phyloP scores from a whole-genome alignment of 2,329 filamentous ascomycete species.

The Beauveria rudraprayagi region DNA sequence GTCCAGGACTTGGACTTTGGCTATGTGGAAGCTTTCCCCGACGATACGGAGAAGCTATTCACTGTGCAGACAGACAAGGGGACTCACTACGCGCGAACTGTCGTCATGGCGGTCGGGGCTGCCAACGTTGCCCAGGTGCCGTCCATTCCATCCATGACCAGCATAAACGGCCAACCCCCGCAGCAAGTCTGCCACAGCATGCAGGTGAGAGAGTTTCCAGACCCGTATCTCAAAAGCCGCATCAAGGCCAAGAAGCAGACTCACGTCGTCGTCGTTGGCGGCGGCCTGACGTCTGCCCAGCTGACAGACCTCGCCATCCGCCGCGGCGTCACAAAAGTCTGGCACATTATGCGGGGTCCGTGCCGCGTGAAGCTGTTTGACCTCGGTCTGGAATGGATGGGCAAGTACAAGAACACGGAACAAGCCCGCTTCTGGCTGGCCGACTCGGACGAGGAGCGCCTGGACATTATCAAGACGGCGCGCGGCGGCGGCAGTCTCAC shows the following conservation, averaged over 20 bases:
- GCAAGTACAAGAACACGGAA: constrained; percentile 71
- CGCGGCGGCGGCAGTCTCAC: constrained; percentile 72
- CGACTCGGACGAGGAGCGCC: constrained; percentile 60
- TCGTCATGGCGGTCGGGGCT: constrained; percentile 64
- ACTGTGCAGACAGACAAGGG: constrained; percentile 50
- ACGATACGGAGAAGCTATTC: constrained; percentile 51
- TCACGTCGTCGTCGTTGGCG: constrained; percentile 63
- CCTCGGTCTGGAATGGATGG: constrained; percentile 69
- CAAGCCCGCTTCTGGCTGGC: constrained; percentile 72
- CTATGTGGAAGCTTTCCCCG: constrained; percentile 34
- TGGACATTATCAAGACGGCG: constrained; percentile 56
- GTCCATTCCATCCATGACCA: constrained; percentile 25
- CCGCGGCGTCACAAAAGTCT: constrained; percentile 58
- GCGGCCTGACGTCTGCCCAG: constrained; percentile 70
- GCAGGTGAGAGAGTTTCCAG: constrained; percentile 52
- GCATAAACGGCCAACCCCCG: constrained; percentile 16
- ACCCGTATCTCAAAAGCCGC: constrained; percentile 40
- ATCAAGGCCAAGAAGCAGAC: constrained; percentile 38
- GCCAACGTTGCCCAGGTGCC: constrained; percentile 51
- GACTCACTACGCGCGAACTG: constrained; percentile 48
- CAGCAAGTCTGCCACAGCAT: constrained; percentile 57
- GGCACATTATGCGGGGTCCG: constrained; percentile 57
- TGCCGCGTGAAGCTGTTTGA: constrained; percentile 67
- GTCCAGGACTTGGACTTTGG: constrained; percentile 56
- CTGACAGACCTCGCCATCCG: constrained; percentile 59